These are phyloP conservation scores for Cynara cardunculus DNA, from an alignment of 129 eudicot species.

Conservation along the genomic window DNA sequence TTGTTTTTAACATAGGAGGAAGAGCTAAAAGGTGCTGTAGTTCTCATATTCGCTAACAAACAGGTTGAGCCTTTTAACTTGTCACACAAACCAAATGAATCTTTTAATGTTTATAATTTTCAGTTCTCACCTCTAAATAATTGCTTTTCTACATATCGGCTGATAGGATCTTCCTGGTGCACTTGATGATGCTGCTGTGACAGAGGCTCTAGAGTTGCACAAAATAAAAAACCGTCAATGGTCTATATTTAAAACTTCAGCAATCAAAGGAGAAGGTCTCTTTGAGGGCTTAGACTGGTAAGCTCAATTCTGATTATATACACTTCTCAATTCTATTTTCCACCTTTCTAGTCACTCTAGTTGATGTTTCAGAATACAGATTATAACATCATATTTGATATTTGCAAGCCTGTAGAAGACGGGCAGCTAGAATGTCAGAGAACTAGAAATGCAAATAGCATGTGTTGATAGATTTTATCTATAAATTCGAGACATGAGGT, in stretches of 20 bases:
- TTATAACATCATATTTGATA: neutral
- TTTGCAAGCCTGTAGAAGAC: neutral
- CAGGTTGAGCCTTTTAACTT: constrained; percentile 48
- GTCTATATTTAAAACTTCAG: constrained; percentile 94
- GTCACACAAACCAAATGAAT: neutral
- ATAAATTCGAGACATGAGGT: no score
- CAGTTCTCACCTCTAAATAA: neutral
- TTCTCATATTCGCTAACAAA: constrained; percentile 92
- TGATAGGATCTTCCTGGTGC: constrained; percentile 98
- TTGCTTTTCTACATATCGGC: neutral
- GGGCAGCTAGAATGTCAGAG: no score
- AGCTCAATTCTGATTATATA: constrained; percentile 1
- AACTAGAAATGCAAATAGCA: no score
- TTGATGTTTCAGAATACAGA: neutral
- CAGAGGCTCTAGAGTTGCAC: constrained; percentile 91
- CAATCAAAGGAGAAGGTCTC: constrained; percentile 96
- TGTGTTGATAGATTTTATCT: no score
- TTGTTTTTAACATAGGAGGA: constrained; percentile 63
- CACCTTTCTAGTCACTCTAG: no score
- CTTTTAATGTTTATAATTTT: neutral
- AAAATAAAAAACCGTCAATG: constrained; percentile 96
- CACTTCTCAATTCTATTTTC: neutral
- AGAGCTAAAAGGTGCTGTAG: constrained; percentile 89
- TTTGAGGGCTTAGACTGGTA: constrained; percentile 98
- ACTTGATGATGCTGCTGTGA: constrained; percentile 93